These are phyloP conservation scores for Russula vinacea DNA, from an alignment of 768 basidiomycete genomes.

Conservation along the genomic window DNA sequence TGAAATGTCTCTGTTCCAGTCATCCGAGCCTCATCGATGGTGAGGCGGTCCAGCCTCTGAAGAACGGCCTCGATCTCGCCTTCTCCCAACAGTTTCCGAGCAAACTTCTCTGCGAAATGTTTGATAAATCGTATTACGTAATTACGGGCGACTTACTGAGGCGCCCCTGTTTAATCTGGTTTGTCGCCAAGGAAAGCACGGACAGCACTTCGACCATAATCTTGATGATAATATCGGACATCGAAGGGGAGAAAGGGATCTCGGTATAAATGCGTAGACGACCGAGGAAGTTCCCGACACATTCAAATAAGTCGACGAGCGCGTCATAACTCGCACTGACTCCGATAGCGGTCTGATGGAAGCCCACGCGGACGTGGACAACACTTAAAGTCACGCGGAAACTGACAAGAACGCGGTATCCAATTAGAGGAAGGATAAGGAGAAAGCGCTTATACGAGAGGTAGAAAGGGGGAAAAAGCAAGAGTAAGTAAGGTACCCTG, in stretches of 20 bases:
- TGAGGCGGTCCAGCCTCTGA: neutral
- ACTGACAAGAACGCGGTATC: too few species aligned
- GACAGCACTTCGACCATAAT: conserved; percentile 5
- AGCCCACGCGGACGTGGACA: too few species aligned
- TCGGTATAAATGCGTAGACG: neutral
- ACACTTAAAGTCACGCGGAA: too few species aligned
- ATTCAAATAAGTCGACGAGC: conserved; percentile 5
- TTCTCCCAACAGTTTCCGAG: neutral
- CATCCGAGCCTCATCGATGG: neutral
- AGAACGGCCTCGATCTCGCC: neutral
- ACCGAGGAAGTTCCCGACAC: conserved; percentile 3
- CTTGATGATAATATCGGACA: neutral
- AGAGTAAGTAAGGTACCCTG: too few species aligned
- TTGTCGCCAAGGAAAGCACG: conserved; percentile 4
- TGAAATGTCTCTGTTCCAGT: neutral
- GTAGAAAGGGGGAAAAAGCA: too few species aligned
- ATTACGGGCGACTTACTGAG: neutral
- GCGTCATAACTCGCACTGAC: conserved; percentile 7
- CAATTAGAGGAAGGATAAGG: too few species aligned
- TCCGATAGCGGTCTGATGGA: conserved; percentile 1
- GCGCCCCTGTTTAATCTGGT: neutral
- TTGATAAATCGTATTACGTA: too few species aligned
- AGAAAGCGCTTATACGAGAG: too few species aligned
- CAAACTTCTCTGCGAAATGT: neutral
- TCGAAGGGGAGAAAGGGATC: neutral